Conservation (phyloP, 1,139 yeast species). For the Kodamaea plutei region DNA sequence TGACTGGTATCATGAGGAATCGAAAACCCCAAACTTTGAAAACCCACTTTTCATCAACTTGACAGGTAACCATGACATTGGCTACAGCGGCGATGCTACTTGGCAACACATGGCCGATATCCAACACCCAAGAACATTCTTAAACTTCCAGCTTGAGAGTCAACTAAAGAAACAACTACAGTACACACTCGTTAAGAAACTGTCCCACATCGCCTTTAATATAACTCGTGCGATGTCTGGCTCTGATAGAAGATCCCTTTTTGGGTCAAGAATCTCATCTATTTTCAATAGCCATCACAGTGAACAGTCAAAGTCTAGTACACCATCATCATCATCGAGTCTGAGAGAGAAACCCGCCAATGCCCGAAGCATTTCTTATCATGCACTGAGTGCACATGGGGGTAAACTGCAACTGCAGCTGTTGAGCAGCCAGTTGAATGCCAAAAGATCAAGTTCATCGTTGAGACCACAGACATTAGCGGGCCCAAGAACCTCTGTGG, state of each 20-base stretch:
- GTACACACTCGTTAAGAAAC: too few species aligned
- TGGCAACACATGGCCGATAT: conserved; percentile 89
- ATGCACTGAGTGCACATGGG: neutral
- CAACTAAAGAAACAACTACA: too few species aligned
- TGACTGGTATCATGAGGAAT: conserved; percentile 55
- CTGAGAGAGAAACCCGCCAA: neutral
- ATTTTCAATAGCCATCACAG: conserved; percentile 20
- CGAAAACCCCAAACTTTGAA: conserved; percentile 29
- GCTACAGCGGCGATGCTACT: conserved; percentile 93
- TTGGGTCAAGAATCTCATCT: conserved; percentile 27
- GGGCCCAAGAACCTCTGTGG: too few species aligned
- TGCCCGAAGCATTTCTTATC: neutral
- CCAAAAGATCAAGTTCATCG: neutral
- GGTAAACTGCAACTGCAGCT: too few species aligned
- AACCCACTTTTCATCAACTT: conserved; percentile 68
- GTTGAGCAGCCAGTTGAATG: neutral
- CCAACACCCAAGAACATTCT: too few species aligned
- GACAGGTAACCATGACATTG: conserved; percentile 94
- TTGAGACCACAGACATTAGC: neutral
- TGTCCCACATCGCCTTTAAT: neutral
- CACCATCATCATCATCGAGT: too few species aligned
- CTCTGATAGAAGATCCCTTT: conserved; percentile 14
- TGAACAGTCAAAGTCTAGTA: conserved; percentile 5
- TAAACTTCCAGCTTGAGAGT: too few species aligned
- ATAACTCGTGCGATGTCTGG: conserved; percentile 6